Base-by-base conservation (phyloP, 108 stramenopile genomes). In the Nitzschia sp. region DNA sequence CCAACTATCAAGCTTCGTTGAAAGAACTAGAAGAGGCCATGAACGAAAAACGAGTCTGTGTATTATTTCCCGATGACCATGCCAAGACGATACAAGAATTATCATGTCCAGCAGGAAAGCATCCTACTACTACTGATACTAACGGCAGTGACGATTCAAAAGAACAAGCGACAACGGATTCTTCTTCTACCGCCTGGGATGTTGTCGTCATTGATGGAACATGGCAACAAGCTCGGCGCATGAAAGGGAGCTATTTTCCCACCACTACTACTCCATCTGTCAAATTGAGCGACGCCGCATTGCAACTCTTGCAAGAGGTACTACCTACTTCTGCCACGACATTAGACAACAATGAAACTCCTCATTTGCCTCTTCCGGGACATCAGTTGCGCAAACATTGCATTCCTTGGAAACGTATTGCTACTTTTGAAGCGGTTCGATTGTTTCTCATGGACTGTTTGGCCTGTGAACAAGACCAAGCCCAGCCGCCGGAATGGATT, bases 171-270 rank as follows among this genome's bases (percentile, higher is more conserved):
- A 42, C 6, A 42, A 6, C 6, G 38, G 38, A 42, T 9, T 9
- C 6, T 42, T 6, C 24, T 8, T 2, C 13, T 36, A 15, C 34
- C 38, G 56, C 2, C 15, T 53, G 63, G 8, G 82, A 90, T 71
- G 35, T 90, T 3, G 66, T 90, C 26, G 85, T 91, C 5, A 72
- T 91, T 34, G 90, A 91, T 72, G 90, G 90, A 19, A 91, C 89
- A 17, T 91, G 90, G 90, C 34, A 63, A 24, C 90, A 91, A 67
- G 90, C 90, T 1, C 69, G 85, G 19, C 84, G 85, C 59, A 73
- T 91, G 47, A 71, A 87, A 57, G 47, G 48, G 27, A 54, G 76
- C 19, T 80, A 81, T 65, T 49, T 84, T 45, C 31, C 68, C 24
- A 4, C 34, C 32, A 36, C 33, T 13, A 42, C 13, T 6, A 34